Base-by-base conservation (phyloP, 1,284 basidiomycete genomes). In the Volvariella volvacea region DNA sequence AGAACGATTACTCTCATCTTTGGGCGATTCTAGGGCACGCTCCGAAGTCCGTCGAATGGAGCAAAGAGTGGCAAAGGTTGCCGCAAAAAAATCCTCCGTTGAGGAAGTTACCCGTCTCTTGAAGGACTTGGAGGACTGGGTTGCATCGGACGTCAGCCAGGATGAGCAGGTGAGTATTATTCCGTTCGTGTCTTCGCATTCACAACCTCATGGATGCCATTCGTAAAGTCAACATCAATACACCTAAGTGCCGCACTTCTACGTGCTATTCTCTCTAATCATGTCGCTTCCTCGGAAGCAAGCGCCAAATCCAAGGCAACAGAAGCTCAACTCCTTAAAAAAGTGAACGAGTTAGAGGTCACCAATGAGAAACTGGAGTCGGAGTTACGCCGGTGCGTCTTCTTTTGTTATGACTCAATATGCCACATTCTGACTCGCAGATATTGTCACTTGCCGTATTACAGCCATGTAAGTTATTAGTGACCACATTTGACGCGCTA, bases 11-110 rank as follows among this genome's bases (percentile, higher is more conserved):
- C 54, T 67, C 49, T 55, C 56, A 43, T 57, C 51, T 25, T 65
- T 68, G 53, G 60, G 65, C 39, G 50, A 58, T 54, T 68, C 70
- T 14, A 68, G 68, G 40, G 63, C 67, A 9, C 70, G 76, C 34
- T 69, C 71, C 39, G 80, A 84, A 50, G 79, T 76, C 47, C 76
- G 79, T 34, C 67, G 75, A 51, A 70, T 88, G 44, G 86, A 88
- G 64, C 77, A 78, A 64, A 85, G 78, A 63, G 83, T 88, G 47
- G 80, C 80, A 47, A 76, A 74, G 56, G 80, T 88, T 53, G 86
- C 85, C 22, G 74, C 78, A n/a, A 85, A 84, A 76, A 87, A 85
- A 71, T 87, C 83, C 65, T 86, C 83, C 21, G 84, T 88, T 47
- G 85, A 88, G 61, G 85, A 88, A 66, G 82, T 88, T 39, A 74